Percentiles rank a stretch among this genome's conserved stretches.
These are phyloP conservation scores for Stereum hirsutum DNA, from an alignment of 1,284 basidiomycete species.

Conservation along the genomic window DNA sequence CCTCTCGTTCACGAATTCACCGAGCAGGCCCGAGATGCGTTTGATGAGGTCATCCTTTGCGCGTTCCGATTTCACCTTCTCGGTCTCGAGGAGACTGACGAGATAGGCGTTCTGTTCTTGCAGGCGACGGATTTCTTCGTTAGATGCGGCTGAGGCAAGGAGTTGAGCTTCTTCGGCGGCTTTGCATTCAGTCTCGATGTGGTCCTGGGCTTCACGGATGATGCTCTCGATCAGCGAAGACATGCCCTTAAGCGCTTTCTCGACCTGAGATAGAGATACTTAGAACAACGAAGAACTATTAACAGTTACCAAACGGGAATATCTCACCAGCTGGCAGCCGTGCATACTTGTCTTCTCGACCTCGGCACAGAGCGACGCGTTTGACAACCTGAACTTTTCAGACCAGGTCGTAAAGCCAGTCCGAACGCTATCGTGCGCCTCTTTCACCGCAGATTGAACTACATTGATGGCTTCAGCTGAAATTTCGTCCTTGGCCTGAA, in stretches of 20 bases:
- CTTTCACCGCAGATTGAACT: constrained; percentile 38
- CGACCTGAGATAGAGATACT: constrained; percentile 27
- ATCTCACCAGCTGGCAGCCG: constrained; percentile 34
- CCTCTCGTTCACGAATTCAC: constrained; percentile 60
- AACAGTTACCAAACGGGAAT: neutral
- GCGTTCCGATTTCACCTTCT: constrained; percentile 55
- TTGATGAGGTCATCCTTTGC: constrained; percentile 67
- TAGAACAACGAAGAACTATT: too few relatives aligned
- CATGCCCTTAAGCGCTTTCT: constrained; percentile 42
- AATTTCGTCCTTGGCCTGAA: constrained; percentile 44
- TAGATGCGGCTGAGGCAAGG: constrained; percentile 40
- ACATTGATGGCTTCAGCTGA: constrained; percentile 44
- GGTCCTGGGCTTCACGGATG: constrained; percentile 46
- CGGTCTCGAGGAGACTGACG: constrained; percentile 50
- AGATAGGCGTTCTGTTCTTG: constrained; percentile 69
- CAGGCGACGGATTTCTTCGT: constrained; percentile 57
- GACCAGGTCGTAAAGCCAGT: constrained; percentile 46
- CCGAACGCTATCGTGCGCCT: constrained; percentile 44
- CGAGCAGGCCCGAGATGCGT: constrained; percentile 62
- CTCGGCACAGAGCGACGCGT: constrained; percentile 36
- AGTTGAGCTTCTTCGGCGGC: constrained; percentile 40
- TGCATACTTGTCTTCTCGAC: constrained; percentile 31
- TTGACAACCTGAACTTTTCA: constrained; percentile 37
- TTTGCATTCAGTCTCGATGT: constrained; percentile 47
- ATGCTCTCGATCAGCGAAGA: constrained; percentile 51